Evolutionary conservation across 352 stramenopile genomes (phyloP).

Genomic region (Discostella stelligera): DNA sequence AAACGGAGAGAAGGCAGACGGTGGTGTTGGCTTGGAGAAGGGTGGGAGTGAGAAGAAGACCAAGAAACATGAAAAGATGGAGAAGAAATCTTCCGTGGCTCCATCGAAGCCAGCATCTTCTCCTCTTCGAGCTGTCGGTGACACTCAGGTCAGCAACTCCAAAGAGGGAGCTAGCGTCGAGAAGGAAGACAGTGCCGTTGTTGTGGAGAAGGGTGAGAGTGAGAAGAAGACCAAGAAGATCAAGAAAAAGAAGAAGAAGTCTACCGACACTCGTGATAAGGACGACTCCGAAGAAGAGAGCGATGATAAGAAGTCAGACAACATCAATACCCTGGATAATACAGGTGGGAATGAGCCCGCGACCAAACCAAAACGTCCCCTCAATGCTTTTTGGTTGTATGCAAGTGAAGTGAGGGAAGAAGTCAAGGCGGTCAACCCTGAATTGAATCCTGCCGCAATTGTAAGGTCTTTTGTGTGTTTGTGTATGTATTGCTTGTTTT

Average conservation of each 20-base stretch:
- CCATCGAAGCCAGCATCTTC: neutral
- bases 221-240: neutral
- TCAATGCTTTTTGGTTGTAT: conserved; percentile 82
- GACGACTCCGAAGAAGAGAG: neutral
- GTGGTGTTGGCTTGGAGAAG: neutral
- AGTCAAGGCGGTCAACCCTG: conserved; percentile 66
- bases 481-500: neutral
- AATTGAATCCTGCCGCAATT: conserved; percentile 59
- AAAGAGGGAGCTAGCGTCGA: neutral
- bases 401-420: conserved; percentile 46
- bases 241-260: neutral
- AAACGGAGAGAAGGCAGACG: too few relatives aligned
- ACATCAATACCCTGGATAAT: neutral
- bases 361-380: conserved; percentile 80
- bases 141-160: neutral
- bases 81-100: too few relatives aligned
- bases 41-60: too few relatives aligned
- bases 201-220: neutral
- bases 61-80: too few relatives aligned
- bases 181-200: neutral
- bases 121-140: too few relatives aligned
- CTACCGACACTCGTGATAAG: neutral
- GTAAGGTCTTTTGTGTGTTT: conserved; percentile 21
- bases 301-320: neutral
- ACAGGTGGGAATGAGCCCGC: neutral